Conservation (phyloP, 495 filamentous ascomycete species). For the Astrocystis sublimbata region DNA sequence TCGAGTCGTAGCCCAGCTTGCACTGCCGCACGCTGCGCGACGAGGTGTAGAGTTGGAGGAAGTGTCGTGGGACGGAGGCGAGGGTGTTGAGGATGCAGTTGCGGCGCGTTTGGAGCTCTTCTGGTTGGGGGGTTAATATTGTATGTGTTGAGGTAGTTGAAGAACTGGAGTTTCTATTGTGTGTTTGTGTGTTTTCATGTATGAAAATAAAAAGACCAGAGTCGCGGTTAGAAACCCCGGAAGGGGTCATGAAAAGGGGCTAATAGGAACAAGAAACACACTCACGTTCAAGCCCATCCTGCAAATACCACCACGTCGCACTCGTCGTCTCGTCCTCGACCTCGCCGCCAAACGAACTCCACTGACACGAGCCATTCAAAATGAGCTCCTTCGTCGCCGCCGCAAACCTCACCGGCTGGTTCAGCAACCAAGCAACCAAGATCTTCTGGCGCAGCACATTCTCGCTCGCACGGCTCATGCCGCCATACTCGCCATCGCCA, state of each 20-base stretch:
- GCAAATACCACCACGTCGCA: constrained; percentile 73
- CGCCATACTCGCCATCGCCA: constrained; percentile 27
- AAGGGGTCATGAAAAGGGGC: background rate
- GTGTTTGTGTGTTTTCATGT: no score
- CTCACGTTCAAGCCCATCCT: constrained; percentile 70
- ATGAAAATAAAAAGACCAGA: background rate
- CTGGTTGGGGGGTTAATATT: constrained; percentile 41
- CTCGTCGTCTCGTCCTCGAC: constrained; percentile 30
- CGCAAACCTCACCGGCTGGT: constrained; percentile 54
- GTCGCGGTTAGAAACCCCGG: background rate
- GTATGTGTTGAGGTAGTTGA: background rate
- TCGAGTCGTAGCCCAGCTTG: constrained; percentile 73
- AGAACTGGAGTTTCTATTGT: no score
- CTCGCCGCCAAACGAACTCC: constrained; percentile 51
- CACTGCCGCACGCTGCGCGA: constrained; percentile 62
- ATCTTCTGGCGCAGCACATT: constrained; percentile 64
- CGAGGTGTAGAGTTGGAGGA: constrained; percentile 67
- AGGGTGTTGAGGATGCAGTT: constrained; percentile 72
- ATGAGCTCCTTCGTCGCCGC: constrained; percentile 62
- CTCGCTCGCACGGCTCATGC: constrained; percentile 45
- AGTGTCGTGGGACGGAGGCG: constrained; percentile 72
- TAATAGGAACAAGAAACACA: constrained; percentile 4
- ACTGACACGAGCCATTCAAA: constrained; percentile 63
- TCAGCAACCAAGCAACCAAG: constrained; percentile 59
- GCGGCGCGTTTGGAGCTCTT: constrained; percentile 71